Evolutionary conservation across 1,284 basidiomycete species (phyloP).

Genomic region (Austroboletus rostrupii): DNA sequence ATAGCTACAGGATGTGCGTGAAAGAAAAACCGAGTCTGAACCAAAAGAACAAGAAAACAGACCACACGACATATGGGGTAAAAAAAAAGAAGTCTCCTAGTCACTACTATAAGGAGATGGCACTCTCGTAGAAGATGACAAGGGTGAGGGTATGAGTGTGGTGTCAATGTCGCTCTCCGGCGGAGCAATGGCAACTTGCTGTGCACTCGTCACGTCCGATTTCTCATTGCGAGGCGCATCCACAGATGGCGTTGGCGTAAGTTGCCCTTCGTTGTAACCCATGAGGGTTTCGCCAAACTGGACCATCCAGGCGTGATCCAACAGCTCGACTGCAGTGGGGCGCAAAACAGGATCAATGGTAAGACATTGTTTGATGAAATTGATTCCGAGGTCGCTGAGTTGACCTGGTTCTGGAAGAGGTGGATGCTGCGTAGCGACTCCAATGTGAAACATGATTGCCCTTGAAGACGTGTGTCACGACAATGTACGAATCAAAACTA

Average conservation of each 20-base stretch:
- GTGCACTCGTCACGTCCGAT: slow-evolving; percentile 50
- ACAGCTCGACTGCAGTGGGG: slow-evolving; percentile 82
- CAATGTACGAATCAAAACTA: background rate
- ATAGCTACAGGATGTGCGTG: slow-evolving; percentile 19
- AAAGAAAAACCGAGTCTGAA: slow-evolving; percentile 1
- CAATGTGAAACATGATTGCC: slow-evolving; percentile 99
- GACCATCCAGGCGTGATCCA: slow-evolving; percentile 90
- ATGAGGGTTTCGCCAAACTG: slow-evolving; percentile 68
- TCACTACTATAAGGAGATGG: slow-evolving; percentile 27
- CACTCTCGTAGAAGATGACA: slow-evolving; percentile 31
- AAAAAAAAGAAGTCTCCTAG: background rate
- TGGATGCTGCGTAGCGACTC: slow-evolving; percentile 95
- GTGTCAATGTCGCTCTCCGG: slow-evolving; percentile 57
- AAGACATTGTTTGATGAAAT: slow-evolving; percentile 91
- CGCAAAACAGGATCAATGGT: slow-evolving; percentile 84
- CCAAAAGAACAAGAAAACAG: background rate
- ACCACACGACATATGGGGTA: background rate
- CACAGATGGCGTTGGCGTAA: slow-evolving; percentile 46
- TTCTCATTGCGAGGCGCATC: slow-evolving; percentile 45
- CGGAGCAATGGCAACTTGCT: slow-evolving; percentile 51
- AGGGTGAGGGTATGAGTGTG: slow-evolving; percentile 42
- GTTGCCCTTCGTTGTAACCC: slow-evolving; percentile 63
- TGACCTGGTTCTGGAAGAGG: slow-evolving; percentile 91
- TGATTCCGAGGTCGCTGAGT: slow-evolving; percentile 86
- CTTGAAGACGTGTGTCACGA: slow-evolving; percentile 27